Percentiles rank a stretch among this genome's conserved stretches.
Evolutionary conservation across 306 rosid genomes (phyloP).

Genomic region (Cucurbita argyrosperma): DNA sequence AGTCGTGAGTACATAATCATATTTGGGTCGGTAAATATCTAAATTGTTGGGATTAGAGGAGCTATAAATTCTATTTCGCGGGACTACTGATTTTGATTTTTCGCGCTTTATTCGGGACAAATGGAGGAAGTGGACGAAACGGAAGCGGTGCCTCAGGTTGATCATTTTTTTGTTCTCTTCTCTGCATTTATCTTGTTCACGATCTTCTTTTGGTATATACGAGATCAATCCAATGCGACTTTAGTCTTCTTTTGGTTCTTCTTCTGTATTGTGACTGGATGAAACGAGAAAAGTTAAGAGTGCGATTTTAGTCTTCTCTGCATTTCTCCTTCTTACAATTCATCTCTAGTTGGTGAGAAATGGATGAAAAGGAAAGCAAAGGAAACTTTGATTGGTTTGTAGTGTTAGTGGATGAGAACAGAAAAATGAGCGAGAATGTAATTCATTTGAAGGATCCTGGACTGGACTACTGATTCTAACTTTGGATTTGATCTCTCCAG

Average conservation of each 20-base stretch:
- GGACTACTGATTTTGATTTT: background rate
- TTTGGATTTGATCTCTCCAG: background rate
- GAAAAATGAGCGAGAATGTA: background rate
- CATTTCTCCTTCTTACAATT: background rate
- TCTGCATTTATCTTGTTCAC: background rate
- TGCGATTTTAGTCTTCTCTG: background rate
- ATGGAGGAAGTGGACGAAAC: slow-evolving; percentile 87
- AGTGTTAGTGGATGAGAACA: background rate
- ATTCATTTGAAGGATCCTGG: background rate
- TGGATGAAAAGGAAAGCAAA: background rate
- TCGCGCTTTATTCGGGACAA: background rate
- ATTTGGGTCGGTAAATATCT: too few relatives aligned
- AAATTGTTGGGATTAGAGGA: background rate
- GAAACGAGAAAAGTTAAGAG: background rate
- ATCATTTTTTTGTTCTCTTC: background rate
- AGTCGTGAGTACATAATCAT: too few relatives aligned
- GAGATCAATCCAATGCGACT: background rate
- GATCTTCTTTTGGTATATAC: background rate
- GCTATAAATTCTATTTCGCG: background rate
- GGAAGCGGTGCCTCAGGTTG: slow-evolving; percentile 75
- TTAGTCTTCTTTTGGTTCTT: background rate
- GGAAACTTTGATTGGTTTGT: background rate
- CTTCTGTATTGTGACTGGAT: background rate
- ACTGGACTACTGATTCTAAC: background rate
- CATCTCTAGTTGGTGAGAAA: background rate